These are phyloP conservation scores for Penicillium sp. DNA, from an alignment of 2,329 filamentous ascomycete species.

Conservation along the genomic window DNA sequence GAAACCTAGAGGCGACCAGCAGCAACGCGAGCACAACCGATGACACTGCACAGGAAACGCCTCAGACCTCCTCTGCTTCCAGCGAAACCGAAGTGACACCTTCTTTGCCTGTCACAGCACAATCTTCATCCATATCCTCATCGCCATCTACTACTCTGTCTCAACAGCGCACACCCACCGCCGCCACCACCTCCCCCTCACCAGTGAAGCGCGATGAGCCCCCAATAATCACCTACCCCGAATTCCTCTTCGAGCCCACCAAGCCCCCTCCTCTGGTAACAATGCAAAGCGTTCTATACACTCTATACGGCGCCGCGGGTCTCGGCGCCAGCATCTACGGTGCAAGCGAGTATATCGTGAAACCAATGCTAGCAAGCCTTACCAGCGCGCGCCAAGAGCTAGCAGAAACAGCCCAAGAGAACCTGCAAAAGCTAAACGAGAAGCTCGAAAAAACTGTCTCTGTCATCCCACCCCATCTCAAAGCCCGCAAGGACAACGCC, in stretches of 20 bases:
- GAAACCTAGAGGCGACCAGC: conserved; percentile 31
- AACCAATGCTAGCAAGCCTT: conserved; percentile 58
- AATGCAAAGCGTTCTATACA: conserved; percentile 55
- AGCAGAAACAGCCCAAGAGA: conserved; percentile 50
- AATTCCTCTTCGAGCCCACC: conserved; percentile 60
- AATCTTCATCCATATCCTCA: neutral
- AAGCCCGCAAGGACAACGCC: conserved; percentile 25
- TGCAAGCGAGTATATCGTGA: conserved; percentile 58
- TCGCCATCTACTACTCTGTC: conserved; percentile 15
- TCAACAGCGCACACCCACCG: conserved; percentile 14
- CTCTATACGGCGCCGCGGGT: conserved; percentile 57
- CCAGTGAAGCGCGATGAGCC: conserved; percentile 47
- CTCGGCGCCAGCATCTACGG: conserved; percentile 58
- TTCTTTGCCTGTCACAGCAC: conserved; percentile 1
- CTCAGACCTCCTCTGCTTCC: neutral
- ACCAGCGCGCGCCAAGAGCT: conserved; percentile 59
- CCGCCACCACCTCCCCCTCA: conserved; percentile 16
- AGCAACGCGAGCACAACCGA: conserved; percentile 13
- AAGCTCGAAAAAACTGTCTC: conserved; percentile 55
- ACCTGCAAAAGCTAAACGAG: conserved; percentile 57
- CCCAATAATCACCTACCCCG: conserved; percentile 66
- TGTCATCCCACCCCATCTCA: conserved; percentile 46
- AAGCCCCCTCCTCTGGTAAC: conserved; percentile 63
- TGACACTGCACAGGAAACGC: conserved; percentile 11
- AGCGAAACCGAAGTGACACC: conserved; percentile 8